These are phyloP conservation scores for Agaricus bisporus DNA, from an alignment of 768 basidiomycete genomes.

Conservation along the genomic window DNA sequence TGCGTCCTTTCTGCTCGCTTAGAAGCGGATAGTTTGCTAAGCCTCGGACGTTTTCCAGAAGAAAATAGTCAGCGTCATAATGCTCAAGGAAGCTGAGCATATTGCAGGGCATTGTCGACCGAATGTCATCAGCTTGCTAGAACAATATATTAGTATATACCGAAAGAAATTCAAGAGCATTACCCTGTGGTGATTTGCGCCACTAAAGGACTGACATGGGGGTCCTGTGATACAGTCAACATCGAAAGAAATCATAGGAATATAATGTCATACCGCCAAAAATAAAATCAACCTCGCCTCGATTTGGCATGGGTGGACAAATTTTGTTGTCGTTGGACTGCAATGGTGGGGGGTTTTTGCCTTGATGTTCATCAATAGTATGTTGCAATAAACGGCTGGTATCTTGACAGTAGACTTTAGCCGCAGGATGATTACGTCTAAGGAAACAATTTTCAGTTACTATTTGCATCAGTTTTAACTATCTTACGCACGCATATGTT, in stretches of 20 bases:
- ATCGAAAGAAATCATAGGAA: neutral
- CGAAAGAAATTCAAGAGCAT: neutral
- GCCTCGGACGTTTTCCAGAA: conserved; percentile 71
- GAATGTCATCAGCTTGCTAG: conserved; percentile 56
- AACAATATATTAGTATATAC: neutral
- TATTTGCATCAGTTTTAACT: neutral
- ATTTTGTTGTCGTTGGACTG: conserved; percentile 32
- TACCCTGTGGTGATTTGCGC: conserved; percentile 58
- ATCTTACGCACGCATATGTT: conserved; percentile 48
- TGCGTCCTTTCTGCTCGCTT: conserved; percentile 22
- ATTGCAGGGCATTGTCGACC: conserved; percentile 59
- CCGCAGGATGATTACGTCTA: conserved; percentile 58
- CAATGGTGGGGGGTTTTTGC: conserved; percentile 33
- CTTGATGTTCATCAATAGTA: conserved; percentile 42
- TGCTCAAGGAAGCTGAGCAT: conserved; percentile 69
- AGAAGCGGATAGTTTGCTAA: conserved; percentile 43
- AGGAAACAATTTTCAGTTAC: conserved; percentile 1
- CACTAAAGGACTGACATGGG: conserved; percentile 70
- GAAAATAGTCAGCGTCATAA: conserved; percentile 55
- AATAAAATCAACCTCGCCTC: conserved; percentile 62
- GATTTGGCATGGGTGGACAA: conserved; percentile 46
- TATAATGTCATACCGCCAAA: conserved; percentile 50
- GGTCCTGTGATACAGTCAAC: conserved; percentile 41
- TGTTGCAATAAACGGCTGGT: conserved; percentile 54
- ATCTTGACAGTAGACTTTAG: conserved; percentile 60